These are phyloP conservation scores for Alopecurus myosuroides DNA, from an alignment of 176 grass and related monocot species.

Conservation along the genomic window DNA sequence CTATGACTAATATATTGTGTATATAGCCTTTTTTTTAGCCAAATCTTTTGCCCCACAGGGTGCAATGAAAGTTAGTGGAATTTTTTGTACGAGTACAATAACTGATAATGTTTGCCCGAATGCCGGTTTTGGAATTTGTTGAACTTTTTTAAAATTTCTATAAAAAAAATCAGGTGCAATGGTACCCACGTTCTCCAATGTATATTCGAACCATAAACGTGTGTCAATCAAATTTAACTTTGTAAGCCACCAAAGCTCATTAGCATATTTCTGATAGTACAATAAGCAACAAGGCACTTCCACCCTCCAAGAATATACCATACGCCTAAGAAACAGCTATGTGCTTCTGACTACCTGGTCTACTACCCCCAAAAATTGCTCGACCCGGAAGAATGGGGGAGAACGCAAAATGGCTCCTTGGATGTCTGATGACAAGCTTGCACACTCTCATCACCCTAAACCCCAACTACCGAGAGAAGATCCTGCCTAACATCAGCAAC, in stretches of 20 bases:
- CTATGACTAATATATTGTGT: too few species aligned
- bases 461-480: neutral
- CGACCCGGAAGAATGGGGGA: neutral
- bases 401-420: neutral
- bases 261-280: neutral
- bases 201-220: too few species aligned
- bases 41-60: too few species aligned
- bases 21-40: too few species aligned
- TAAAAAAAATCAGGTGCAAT: too few species aligned
- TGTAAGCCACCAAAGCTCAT: conserved; percentile 5
- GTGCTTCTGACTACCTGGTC: neutral
- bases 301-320: neutral
- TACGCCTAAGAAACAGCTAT: neutral
- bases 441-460: neutral
- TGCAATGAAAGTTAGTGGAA: too few species aligned
- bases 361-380: neutral
- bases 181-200: too few species aligned
- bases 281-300: neutral
- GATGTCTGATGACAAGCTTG: neutral
- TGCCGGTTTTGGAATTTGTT: too few species aligned
- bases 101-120: too few species aligned
- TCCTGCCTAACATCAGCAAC: conserved; percentile 55
- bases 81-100: too few species aligned
- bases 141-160: too few species aligned
- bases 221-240: neutral